phyloP scores from a whole-genome alignment of 2,329 filamentous ascomycete genomes.

The Aspergillus pseudoviridinutans region DNA sequence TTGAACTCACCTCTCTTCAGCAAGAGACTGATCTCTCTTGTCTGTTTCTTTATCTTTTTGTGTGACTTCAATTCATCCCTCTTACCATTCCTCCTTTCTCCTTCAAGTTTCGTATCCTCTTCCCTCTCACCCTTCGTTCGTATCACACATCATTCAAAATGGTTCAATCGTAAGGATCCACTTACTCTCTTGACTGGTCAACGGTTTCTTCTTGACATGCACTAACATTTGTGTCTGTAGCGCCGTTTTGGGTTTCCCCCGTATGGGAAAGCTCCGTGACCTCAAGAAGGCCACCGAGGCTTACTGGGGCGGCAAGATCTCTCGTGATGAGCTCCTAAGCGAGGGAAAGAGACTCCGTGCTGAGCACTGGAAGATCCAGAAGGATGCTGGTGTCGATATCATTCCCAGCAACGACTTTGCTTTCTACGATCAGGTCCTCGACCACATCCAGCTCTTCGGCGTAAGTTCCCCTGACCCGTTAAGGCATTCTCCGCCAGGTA shows the following conservation, averaged over 20 bases:
- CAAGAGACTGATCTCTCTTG: slow-evolving; percentile 25
- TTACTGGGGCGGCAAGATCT: slow-evolving; percentile 94
- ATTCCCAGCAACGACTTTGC: slow-evolving; percentile 99
- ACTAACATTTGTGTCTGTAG: slow-evolving; percentile 25
- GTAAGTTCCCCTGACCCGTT: slow-evolving; percentile 51
- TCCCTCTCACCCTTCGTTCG: slow-evolving; percentile 11
- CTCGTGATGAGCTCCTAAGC: slow-evolving; percentile 79
- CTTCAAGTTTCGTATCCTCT: slow-evolving; percentile 2
- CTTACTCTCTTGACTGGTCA: neutral
- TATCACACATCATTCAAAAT: slow-evolving; percentile 43
- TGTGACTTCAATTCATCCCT: slow-evolving; percentile 2
- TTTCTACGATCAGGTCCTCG: slow-evolving; percentile 95
- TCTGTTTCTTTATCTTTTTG: slow-evolving; percentile 9
- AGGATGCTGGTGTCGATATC: slow-evolving; percentile 93
- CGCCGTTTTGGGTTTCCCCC: slow-evolving; percentile 94
- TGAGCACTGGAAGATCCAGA: slow-evolving; percentile 99
- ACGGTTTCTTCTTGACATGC: neutral
- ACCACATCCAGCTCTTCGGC: slow-evolving; percentile 97
- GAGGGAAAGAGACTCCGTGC: slow-evolving; percentile 97
- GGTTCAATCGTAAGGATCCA: slow-evolving; percentile 55
- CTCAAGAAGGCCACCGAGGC: slow-evolving; percentile 99
- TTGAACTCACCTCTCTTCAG: slow-evolving; percentile 13
- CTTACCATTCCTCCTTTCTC: slow-evolving; percentile 3
- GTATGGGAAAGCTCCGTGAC: slow-evolving; percentile 97
- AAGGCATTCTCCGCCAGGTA: slow-evolving; percentile 9